Evolutionary conservation across 345 rosid genomes (phyloP).

Genomic region (Bruguiera sexangula): DNA sequence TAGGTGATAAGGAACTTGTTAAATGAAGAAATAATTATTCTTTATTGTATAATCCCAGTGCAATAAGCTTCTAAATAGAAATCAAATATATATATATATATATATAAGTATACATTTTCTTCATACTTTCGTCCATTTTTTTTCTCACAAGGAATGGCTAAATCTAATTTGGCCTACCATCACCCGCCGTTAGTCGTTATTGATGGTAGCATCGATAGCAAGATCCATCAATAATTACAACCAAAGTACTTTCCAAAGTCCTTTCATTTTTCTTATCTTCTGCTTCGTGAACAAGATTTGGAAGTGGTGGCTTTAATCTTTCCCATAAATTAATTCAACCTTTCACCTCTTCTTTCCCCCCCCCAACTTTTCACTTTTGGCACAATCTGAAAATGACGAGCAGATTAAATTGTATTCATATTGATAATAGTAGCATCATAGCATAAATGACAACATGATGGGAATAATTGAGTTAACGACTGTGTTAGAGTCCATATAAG

Average conservation of each 20-base stretch:
- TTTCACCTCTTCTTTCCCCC: too few relatives aligned
- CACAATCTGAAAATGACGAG: constrained; percentile 19
- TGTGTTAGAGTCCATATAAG: too few relatives aligned
- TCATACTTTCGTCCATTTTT: too few relatives aligned
- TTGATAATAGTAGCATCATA: background rate
- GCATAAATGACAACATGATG: background rate
- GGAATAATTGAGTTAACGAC: constrained; percentile 11
- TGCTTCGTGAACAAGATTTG: constrained; percentile 16
- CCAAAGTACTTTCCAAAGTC: constrained; percentile 5
- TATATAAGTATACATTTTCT: too few relatives aligned
- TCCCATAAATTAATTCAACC: background rate
- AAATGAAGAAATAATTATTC: too few relatives aligned
- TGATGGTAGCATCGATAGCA: background rate
- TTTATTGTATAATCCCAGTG: too few relatives aligned
- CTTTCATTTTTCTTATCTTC: constrained; percentile 14
- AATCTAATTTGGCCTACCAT: too few relatives aligned
- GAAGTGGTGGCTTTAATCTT: constrained; percentile 7
- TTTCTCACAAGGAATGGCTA: too few relatives aligned
- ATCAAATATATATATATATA: too few relatives aligned
- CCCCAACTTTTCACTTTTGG: background rate
- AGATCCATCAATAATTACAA: constrained; percentile 5
- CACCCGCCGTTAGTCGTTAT: background rate
- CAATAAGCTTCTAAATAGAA: too few relatives aligned
- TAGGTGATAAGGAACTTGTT: too few relatives aligned
- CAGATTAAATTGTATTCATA: background rate